Percentiles rank a stretch among this genome's conserved stretches.
These are phyloP conservation scores for Penicillium sp. DNA, from an alignment of 2,329 filamentous ascomycete genomes.

Conservation along the genomic window DNA sequence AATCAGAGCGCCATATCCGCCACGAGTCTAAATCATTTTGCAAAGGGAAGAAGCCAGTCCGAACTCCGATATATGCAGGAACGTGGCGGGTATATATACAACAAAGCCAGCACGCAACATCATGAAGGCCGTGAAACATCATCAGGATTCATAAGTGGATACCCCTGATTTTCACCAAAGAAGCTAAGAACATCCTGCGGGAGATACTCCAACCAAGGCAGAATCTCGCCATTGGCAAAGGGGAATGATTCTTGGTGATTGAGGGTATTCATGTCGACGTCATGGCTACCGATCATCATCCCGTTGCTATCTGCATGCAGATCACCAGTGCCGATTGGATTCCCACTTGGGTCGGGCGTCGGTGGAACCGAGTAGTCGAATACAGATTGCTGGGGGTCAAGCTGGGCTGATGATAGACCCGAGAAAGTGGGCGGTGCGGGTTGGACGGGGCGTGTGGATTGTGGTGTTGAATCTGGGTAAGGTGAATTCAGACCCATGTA, in stretches of 20 bases:
- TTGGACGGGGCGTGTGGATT: slow-evolving; percentile 26
- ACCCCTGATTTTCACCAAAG: slow-evolving; percentile 46
- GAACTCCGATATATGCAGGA: slow-evolving; percentile 11
- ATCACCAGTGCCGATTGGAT: slow-evolving; percentile 11
- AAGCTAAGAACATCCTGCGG: slow-evolving; percentile 65
- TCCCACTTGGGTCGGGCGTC: slow-evolving; percentile 19
- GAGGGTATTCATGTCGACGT: slow-evolving; percentile 71
- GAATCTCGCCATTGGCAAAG: slow-evolving; percentile 59
- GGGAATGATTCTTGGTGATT: slow-evolving; percentile 42
- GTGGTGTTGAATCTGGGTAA: slow-evolving; percentile 30
- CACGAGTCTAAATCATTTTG: too few species aligned
- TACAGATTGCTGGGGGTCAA: slow-evolving; percentile 21
- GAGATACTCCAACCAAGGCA: slow-evolving; percentile 75
- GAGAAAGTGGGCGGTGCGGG: slow-evolving; percentile 21
- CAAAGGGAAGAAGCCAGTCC: neutral
- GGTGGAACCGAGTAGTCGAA: slow-evolving; percentile 28
- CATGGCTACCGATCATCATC: slow-evolving; percentile 75
- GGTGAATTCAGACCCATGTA: slow-evolving; percentile 52
- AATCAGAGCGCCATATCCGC: too few species aligned
- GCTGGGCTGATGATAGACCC: slow-evolving; percentile 18
- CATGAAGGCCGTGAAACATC: slow-evolving; percentile 26
- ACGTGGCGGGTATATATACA: slow-evolving; percentile 17
- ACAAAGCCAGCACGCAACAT: slow-evolving; percentile 9
- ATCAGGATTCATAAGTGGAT: slow-evolving; percentile 33
- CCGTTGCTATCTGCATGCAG: slow-evolving; percentile 20